Evolutionary conservation across 2,329 filamentous ascomycete genomes (phyloP), one percentile per base, ranked within the genome.

Genomic region (Cladosporium sp.): DNA sequence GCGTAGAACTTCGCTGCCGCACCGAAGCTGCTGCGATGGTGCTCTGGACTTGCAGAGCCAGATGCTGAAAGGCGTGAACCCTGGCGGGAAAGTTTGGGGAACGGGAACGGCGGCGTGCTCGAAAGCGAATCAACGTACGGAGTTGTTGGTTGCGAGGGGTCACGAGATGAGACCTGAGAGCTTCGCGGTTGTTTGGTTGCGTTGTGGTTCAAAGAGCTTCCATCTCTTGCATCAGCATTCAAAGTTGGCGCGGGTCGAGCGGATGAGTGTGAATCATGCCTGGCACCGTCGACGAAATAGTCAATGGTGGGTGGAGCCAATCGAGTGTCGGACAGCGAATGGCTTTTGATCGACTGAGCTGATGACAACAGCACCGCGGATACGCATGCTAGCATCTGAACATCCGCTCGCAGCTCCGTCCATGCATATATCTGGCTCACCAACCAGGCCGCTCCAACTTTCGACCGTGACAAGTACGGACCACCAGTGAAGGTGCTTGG

Each of bases 321-420:
- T 17, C 40, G 40, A 4, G 52, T 19, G 13, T 55, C 40, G 28
- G 40, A 55, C 9, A 44, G 4, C 10, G 4, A 24, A 15, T n/a
- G 24, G 20, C 19, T 42, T 20, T 22, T 37, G 19, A n/a, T 17
- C 20, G 52, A 34, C n/a, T 36, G 40, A 22, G 51, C 40, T 13
- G 52, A 47, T 2, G 52, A 55, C 28, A 57, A 72, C 55, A 86
- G 77, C 34, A 86, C 76, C 61, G 82, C 85, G 3, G 84, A 83
- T 36, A 87, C 70, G 79, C 84, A 84, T n/a, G 83, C 84, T 34
- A 87, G 75, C 81, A 86, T 85, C 66, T 87, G 84, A 1, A 84
- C 74, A 67, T 87, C 83, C n/a, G 80, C 83, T 35, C 80, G 74
- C 8, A 70, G 72, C 65, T 87, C 84, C 59, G 83, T 86, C 68